Evolutionary conservation across 1,284 basidiomycete species (phyloP).

Genomic region (Cystobasidium pallidum): DNA sequence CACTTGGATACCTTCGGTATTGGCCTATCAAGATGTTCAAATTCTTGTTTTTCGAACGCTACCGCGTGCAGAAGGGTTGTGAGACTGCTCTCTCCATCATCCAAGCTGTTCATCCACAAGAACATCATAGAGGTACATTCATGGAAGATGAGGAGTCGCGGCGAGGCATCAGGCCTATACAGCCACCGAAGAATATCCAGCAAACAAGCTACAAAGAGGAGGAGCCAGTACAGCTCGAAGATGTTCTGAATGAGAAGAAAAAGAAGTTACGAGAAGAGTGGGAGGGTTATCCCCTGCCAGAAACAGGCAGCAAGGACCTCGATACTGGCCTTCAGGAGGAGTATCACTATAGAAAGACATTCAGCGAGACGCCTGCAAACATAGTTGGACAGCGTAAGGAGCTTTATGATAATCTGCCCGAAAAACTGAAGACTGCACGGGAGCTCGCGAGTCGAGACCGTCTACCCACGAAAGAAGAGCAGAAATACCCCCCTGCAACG

Average conservation of each 20-base stretch:
- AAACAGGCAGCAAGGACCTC: slow-evolving; percentile 63
- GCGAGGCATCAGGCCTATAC: slow-evolving; percentile 34
- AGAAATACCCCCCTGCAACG: slow-evolving; percentile 76
- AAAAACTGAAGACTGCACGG: slow-evolving; percentile 73
- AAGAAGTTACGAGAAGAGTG: slow-evolving; percentile 52
- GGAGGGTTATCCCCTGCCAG: slow-evolving; percentile 47
- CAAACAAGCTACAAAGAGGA: slow-evolving; percentile 22
- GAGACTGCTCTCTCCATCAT: slow-evolving; percentile 80
- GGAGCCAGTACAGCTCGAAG: slow-evolving; percentile 54
- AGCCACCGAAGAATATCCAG: slow-evolving; percentile 30
- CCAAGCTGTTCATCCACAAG: slow-evolving; percentile 60
- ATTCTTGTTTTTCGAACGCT: slow-evolving; percentile 82
- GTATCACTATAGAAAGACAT: slow-evolving; percentile 66
- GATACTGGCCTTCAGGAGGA: slow-evolving; percentile 75
- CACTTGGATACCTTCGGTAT: slow-evolving; percentile 78
- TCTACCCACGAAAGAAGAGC: slow-evolving; percentile 84
- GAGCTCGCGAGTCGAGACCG: slow-evolving; percentile 73
- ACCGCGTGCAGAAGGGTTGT: slow-evolving; percentile 75
- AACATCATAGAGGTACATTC: not conserved
- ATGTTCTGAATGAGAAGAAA: slow-evolving; percentile 39
- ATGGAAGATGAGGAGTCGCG: slow-evolving; percentile 15
- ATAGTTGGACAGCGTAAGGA: slow-evolving; percentile 71
- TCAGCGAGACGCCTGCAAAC: slow-evolving; percentile 64
- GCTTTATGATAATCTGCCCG: slow-evolving; percentile 74
- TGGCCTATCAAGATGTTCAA: slow-evolving; percentile 85